Evolutionary conservation across 2,329 filamentous ascomycete species (phyloP).

Genomic region (Xylariaceae sp.): DNA sequence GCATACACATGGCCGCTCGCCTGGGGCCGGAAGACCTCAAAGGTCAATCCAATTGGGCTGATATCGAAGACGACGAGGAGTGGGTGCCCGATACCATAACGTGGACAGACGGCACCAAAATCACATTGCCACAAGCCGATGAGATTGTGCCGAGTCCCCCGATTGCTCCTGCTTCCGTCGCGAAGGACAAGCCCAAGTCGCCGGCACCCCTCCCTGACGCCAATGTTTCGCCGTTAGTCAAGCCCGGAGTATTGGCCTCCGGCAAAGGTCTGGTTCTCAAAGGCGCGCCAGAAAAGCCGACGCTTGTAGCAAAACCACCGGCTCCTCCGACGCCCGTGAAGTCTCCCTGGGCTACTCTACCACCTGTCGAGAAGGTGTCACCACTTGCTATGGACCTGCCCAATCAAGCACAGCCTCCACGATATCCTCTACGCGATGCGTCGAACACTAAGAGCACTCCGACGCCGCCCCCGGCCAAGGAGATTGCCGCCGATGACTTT

Average conservation of each 20-base stretch:
- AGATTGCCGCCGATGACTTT: constrained; percentile 92
- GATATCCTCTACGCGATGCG: constrained; percentile 47
- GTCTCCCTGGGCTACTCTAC: constrained; percentile 84
- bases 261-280: constrained; percentile 60
- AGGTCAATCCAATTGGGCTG: constrained; percentile 79
- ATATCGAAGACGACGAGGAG: constrained; percentile 83
- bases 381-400: constrained; percentile 56
- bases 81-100: constrained; percentile 80
- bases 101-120: constrained; percentile 84
- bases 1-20: constrained; percentile 76
- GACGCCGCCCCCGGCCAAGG: constrained; percentile 53
- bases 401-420: constrained; percentile 25
- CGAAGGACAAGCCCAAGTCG: constrained; percentile 41
- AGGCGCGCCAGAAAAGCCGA: constrained; percentile 61
- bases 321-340: constrained; percentile 64
- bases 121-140: constrained; percentile 59
- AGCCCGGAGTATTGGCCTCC: constrained; percentile 39
- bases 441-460: constrained; percentile 47
- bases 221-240: constrained; percentile 32
- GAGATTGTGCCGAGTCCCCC: constrained; percentile 27
- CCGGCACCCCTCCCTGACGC: constrained; percentile 29
- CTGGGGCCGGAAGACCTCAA: constrained; percentile 66
- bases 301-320: constrained; percentile 64
- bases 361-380: constrained; percentile 74
- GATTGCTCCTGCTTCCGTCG: constrained; percentile 21